These are phyloP conservation scores for Xylaria sp. DNA, from an alignment of 2,329 filamentous ascomycete species.

Conservation along the genomic window DNA sequence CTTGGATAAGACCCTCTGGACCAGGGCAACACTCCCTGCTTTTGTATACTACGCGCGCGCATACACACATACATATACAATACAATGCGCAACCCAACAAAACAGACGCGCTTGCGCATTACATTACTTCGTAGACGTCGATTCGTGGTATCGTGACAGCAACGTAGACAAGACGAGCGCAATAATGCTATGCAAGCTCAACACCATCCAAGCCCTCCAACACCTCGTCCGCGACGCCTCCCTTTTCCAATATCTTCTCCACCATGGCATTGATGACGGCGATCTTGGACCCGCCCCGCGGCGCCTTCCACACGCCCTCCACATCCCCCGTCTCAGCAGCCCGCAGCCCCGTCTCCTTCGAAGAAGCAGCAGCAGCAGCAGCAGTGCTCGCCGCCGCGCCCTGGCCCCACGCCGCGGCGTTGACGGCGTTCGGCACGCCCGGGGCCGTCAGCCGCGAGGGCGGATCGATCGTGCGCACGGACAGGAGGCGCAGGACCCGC, in stretches of 20 bases:
- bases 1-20: conserved; percentile 12
- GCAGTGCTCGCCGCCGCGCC: conserved; percentile 44
- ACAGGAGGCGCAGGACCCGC: conserved; percentile 67
- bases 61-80: conserved; percentile 16
- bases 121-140: conserved; percentile 10
- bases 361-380: conserved; percentile 40
- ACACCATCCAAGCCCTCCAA: conserved; percentile 82
- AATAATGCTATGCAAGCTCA: conserved; percentile 59
- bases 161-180: conserved; percentile 11
- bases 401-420: conserved; percentile 61
- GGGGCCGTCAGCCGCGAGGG: conserved; percentile 78
- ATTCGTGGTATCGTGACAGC: conserved; percentile 41
- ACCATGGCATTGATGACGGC: conserved; percentile 78
- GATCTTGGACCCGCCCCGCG: conserved; percentile 83
- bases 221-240: conserved; percentile 87
- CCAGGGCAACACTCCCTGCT: conserved; percentile 18
- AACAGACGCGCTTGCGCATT: conserved; percentile 11
- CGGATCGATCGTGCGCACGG: conserved; percentile 78
- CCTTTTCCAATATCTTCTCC: conserved; percentile 77
- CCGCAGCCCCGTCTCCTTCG: conserved; percentile 55
- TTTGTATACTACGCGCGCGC: conserved; percentile 26
- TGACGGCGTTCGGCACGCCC: conserved; percentile 72
- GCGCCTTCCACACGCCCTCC: conserved; percentile 86
- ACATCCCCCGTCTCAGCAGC: conserved; percentile 64
- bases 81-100: conserved; percentile 5